phyloP scores from a whole-genome alignment of 108 stramenopile genomes.

The Mediolabrus comicus region DNA sequence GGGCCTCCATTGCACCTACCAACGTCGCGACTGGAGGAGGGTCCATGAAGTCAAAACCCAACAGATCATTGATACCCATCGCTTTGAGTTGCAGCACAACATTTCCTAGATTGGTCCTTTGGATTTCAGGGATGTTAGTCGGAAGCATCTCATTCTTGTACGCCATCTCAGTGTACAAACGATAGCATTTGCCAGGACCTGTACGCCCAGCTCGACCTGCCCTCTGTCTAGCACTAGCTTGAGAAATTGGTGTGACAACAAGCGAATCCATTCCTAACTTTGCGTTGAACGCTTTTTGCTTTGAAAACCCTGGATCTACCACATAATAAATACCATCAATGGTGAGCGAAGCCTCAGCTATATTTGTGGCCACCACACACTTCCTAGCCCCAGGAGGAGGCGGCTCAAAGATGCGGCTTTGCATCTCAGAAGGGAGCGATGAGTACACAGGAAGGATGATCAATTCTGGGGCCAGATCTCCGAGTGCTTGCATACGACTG shows the following conservation, averaged over 20 bases:
- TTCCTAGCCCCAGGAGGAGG: slow-evolving; percentile 94
- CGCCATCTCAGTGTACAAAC: slow-evolving; percentile 96
- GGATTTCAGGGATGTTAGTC: slow-evolving; percentile 95
- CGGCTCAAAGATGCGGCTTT: slow-evolving; percentile 98
- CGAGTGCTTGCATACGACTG: slow-evolving; percentile 95
- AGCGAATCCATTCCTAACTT: slow-evolving; percentile 98
- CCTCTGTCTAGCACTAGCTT: slow-evolving; percentile 91
- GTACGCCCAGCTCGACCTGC: slow-evolving; percentile 97
- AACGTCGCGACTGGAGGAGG: slow-evolving; percentile 96
- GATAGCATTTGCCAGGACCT: slow-evolving; percentile 98
- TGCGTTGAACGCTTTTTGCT: slow-evolving; percentile 97
- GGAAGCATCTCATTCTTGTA: slow-evolving; percentile 93
- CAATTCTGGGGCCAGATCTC: slow-evolving; percentile 94
- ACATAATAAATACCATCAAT: slow-evolving; percentile 99
- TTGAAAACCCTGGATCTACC: slow-evolving; percentile 98
- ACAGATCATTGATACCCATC: slow-evolving; percentile 96
- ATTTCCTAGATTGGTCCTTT: slow-evolving; percentile 94
- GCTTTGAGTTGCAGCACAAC: slow-evolving; percentile 96
- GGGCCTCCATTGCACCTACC: slow-evolving; percentile 93
- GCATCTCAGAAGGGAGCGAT: slow-evolving; percentile 97
- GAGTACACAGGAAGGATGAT: slow-evolving; percentile 98
- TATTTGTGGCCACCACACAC: slow-evolving; percentile 97
- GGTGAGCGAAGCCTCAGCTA: slow-evolving; percentile 98
- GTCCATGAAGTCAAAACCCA: slow-evolving; percentile 99
- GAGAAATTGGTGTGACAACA: slow-evolving; percentile 97